A percentile compares a stretch with the other conserved stretches of the same genome.
phyloP scores from a whole-genome alignment of 768 basidiomycete species.

The Trametes cinnabarina region DNA sequence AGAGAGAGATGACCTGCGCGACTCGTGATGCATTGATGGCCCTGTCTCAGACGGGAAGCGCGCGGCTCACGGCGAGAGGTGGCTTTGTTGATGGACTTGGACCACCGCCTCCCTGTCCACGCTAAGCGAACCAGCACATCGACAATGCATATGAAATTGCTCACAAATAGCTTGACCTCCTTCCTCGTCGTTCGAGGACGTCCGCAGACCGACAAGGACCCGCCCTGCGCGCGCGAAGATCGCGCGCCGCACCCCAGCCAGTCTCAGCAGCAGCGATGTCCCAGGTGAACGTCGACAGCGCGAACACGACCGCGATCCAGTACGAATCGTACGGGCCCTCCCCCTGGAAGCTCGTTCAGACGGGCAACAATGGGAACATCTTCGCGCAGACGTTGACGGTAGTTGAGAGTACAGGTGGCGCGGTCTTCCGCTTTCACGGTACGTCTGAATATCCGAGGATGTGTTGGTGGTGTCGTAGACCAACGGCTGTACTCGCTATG shows the following conservation, averaged over 20 bases:
- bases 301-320: slow-evolving; percentile 9
- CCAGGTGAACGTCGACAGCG: slow-evolving; percentile 8
- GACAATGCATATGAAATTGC: background rate
- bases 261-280: background rate
- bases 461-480: slow-evolving; percentile 1
- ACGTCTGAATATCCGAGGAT: background rate
- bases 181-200: slow-evolving; percentile 7
- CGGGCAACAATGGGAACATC: slow-evolving; percentile 8
- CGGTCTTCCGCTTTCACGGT: slow-evolving; percentile 10
- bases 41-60: background rate
- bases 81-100: background rate
- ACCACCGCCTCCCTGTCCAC: background rate
- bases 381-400: slow-evolving; percentile 14
- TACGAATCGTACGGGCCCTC: slow-evolving; percentile 11
- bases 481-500: background rate
- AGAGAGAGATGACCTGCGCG: too few relatives aligned
- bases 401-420: slow-evolving; percentile 4
- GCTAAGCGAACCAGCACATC: background rate
- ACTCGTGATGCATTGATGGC: too few relatives aligned
- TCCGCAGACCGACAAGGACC: background rate
- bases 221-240: background rate
- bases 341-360: slow-evolving; percentile 4
- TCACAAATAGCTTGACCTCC: slow-evolving; percentile 6
- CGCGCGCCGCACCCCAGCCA: background rate
- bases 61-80: background rate